Evolutionary conservation across 1,139 yeast genomes (phyloP).

Genomic region (Nakaseomyces nivariensis): DNA sequence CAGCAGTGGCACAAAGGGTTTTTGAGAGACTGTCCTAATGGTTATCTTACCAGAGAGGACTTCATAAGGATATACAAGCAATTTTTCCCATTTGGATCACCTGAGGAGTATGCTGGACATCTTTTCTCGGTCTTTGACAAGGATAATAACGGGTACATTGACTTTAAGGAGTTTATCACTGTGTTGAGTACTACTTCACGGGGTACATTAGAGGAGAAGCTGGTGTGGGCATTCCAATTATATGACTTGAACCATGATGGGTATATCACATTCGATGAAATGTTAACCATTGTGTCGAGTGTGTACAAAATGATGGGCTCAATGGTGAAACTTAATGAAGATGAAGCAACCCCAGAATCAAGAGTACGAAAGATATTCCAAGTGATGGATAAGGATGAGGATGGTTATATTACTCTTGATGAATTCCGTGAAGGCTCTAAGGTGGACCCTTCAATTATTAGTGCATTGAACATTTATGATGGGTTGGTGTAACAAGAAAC

Average conservation of each 20-base stretch:
- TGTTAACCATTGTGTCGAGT: constrained; percentile 69
- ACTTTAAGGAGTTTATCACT: constrained; percentile 84
- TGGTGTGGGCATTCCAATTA: constrained; percentile 77
- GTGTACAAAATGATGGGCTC: constrained; percentile 94
- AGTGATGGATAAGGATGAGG: constrained; percentile 59
- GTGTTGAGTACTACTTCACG: constrained; percentile 83
- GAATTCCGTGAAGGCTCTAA: constrained; percentile 80
- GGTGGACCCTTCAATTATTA: constrained; percentile 70
- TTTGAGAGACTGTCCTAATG: constrained; percentile 85
- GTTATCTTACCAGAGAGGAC: constrained; percentile 78
- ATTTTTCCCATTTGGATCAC: constrained; percentile 97
- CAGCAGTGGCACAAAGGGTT: constrained; percentile 99
- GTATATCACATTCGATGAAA: constrained; percentile 60
- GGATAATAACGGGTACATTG: constrained; percentile 72
- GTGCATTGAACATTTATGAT: constrained; percentile 71
- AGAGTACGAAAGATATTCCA: constrained; percentile 75
- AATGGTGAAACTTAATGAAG: constrained; percentile 86
- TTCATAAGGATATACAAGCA: constrained; percentile 89
- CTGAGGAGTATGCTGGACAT: constrained; percentile 80
- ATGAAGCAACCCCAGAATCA: constrained; percentile 84
- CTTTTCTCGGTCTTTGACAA: constrained; percentile 84
- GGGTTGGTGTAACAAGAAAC: constrained; percentile 47
- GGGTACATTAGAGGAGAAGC: constrained; percentile 78
- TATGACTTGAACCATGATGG: constrained; percentile 82
- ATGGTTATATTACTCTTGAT: constrained; percentile 60